Evolutionary conservation across 2,329 filamentous ascomycete species (phyloP).

Genomic region (Fusarium humuli): DNA sequence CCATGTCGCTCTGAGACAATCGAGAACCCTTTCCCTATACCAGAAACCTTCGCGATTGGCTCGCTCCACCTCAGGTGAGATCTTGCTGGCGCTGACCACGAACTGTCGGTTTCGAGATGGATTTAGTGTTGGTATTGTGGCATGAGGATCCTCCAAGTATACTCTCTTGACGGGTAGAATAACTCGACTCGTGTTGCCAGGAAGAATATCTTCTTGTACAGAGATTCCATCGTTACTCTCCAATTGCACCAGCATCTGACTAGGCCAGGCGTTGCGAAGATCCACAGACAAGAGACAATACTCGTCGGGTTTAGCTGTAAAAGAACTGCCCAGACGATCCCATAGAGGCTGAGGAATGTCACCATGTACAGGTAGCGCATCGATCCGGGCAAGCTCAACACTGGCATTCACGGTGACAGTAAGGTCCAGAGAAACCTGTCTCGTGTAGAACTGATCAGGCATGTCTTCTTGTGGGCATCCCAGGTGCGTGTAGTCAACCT

Average conservation of each 20-base stretch:
- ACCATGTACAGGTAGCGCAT: conserved; percentile 79
- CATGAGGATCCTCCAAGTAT: conserved; percentile 80
- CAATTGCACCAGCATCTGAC: conserved; percentile 76
- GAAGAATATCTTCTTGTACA: conserved; percentile 69
- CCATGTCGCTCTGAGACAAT: conserved; percentile 78
- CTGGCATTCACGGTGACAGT: conserved; percentile 93
- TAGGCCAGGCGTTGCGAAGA: conserved; percentile 90
- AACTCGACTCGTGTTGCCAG: conserved; percentile 78
- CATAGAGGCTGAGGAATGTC: conserved; percentile 73
- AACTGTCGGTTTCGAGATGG: conserved; percentile 90
- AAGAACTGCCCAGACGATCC: conserved; percentile 56
- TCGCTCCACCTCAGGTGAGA: conserved; percentile 82
- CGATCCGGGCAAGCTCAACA: conserved; percentile 82
- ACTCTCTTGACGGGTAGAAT: conserved; percentile 81
- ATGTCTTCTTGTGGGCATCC: conserved; percentile 76
- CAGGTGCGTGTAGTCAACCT: conserved; percentile 89
- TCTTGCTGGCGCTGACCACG: conserved; percentile 83
- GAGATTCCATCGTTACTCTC: conserved; percentile 62
- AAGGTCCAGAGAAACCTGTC: conserved; percentile 83
- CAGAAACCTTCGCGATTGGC: conserved; percentile 86
- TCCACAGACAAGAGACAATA: conserved; percentile 86
- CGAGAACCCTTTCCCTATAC: conserved; percentile 86
- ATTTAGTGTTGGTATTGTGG: conserved; percentile 82
- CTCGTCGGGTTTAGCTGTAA: conserved; percentile 62
- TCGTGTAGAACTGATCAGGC: conserved; percentile 81